A percentile compares a stretch with the other conserved stretches of the same genome.
These are phyloP conservation scores for Phytophthora meadii DNA, from an alignment of 352 stramenopile species.

Conservation along the genomic window DNA sequence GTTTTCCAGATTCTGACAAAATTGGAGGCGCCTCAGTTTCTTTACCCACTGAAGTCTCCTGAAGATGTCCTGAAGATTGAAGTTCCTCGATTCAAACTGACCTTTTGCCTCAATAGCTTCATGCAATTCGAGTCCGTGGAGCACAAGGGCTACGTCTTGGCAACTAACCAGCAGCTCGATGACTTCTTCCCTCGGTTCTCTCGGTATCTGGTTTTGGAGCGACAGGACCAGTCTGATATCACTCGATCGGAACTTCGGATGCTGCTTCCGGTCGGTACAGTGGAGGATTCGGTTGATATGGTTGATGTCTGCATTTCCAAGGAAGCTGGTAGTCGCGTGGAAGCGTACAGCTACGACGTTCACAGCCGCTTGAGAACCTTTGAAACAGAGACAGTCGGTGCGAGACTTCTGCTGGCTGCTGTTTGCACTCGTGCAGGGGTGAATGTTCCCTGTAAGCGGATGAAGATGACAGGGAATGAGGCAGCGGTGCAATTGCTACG, in stretches of 20 bases:
- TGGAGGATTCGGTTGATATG: constrained; percentile 18
- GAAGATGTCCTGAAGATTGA: constrained; percentile 38
- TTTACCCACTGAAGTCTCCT: constrained; percentile 39
- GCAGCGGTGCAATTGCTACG: constrained; percentile 50
- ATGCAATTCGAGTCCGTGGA: constrained; percentile 40
- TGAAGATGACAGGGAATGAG: constrained; percentile 57
- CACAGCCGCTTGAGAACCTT: constrained; percentile 44
- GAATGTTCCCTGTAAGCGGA: constrained; percentile 32
- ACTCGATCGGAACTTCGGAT: constrained; percentile 32
- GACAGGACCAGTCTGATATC: constrained; percentile 16
- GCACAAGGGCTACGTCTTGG: constrained; percentile 51
- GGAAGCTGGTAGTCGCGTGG: constrained; percentile 18
- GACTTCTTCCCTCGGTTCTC: constrained; percentile 47
- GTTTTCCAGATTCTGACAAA: constrained; percentile 41
- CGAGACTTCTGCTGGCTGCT: constrained; percentile 45
- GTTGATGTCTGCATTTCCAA: constrained; percentile 31
- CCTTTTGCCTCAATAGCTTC: constrained; percentile 34
- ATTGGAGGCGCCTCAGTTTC: constrained; percentile 46
- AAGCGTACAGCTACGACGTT: constrained; percentile 36
- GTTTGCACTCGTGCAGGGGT: constrained; percentile 39
- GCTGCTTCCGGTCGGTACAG: constrained; percentile 42
- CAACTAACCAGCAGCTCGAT: constrained; percentile 43
- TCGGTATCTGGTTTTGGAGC: constrained; percentile 45
- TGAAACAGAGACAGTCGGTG: constrained; percentile 42
- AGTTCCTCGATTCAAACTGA: constrained; percentile 51